phyloP scores from a whole-genome alignment of 2,329 filamentous ascomycete genomes.

The Alternaria panax region DNA sequence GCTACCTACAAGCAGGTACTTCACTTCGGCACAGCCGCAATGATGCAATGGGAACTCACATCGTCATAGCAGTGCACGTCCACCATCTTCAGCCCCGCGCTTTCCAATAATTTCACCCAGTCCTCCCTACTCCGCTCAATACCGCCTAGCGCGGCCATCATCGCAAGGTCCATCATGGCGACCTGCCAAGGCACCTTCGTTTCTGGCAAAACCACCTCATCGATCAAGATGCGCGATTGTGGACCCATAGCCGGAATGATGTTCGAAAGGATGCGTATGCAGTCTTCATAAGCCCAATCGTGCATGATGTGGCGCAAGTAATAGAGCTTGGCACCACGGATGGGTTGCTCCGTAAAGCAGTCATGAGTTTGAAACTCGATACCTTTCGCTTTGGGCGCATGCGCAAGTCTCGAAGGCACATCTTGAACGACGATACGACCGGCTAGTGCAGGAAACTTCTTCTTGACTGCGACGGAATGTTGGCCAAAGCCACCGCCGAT shows the following conservation, averaged over 20 bases:
- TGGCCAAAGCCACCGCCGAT: slow-evolving; percentile 46
- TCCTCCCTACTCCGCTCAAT: slow-evolving; percentile 35
- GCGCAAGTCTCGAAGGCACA: slow-evolving; percentile 30
- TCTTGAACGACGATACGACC: slow-evolving; percentile 40
- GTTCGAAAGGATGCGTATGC: slow-evolving; percentile 35
- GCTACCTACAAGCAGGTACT: neutral
- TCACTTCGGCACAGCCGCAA: slow-evolving; percentile 22
- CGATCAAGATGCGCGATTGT: slow-evolving; percentile 41
- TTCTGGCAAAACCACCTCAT: slow-evolving; percentile 44
- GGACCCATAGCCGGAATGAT: slow-evolving; percentile 37
- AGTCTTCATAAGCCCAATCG: slow-evolving; percentile 42
- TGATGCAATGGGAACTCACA: slow-evolving; percentile 30
- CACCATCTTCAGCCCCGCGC: slow-evolving; percentile 35
- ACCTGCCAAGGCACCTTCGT: slow-evolving; percentile 39
- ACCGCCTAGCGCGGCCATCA: slow-evolving; percentile 36
- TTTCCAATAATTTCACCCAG: slow-evolving; percentile 29
- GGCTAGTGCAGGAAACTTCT: slow-evolving; percentile 16
- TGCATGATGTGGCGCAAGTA: slow-evolving; percentile 45
- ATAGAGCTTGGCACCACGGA: slow-evolving; percentile 43
- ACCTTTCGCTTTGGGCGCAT: slow-evolving; percentile 22
- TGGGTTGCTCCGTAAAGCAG: slow-evolving; percentile 42
- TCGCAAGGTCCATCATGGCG: slow-evolving; percentile 37
- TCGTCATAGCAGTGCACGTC: slow-evolving; percentile 38
- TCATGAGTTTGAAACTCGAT: slow-evolving; percentile 43
- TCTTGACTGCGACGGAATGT: slow-evolving; percentile 31